Evolutionary conservation across 2,329 filamentous ascomycete genomes (phyloP), one percentile per base, ranked within the genome.

Genomic region (Eurotiales sp.): DNA sequence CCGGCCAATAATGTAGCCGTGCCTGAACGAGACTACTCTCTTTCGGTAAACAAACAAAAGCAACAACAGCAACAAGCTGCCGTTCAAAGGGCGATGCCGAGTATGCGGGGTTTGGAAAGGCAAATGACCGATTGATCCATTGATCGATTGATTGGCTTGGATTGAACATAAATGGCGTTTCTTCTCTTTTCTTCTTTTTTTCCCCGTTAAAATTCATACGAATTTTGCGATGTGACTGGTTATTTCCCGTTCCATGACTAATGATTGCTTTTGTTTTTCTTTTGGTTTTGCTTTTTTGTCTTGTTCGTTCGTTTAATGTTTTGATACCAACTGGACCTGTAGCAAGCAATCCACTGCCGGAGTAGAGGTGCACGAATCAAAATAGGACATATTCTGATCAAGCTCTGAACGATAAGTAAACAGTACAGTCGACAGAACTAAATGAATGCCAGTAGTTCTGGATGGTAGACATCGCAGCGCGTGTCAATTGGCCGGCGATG

Each of bases 401-500:
- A 5, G 3, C 5, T 14, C 3, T 34, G 29, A 12, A 32, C 10
- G 14, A 32, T 12, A 32, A 32, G 10, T 6, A n/a, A 17, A n/a
- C 27, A 43, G 25, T 23, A 23, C 14, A n/a, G n/a, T n/a, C n/a
- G n/a, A n/a, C n/a, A n/a, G n/a, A n/a, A n/a, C n/a, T n/a, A n/a
- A n/a, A n/a, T n/a, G n/a, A n/a, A n/a, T n/a, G n/a, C n/a, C n/a
- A n/a, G n/a, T n/a, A n/a, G n/a, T n/a, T n/a, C n/a, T n/a, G n/a
- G n/a, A n/a, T n/a, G n/a, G n/a, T n/a, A n/a, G n/a, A 29, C 12
- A 15, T n/a, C 15, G 40, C 22, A 12, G 12, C 11, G 8, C 10
- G 15, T 8, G 15, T 23, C 44, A 46, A 53, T 54, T 54, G 46
- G 51, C 37, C 23, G 32, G 23, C 42, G 46, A 54, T 54, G 51